Evolutionary conservation across 805 yeast genomes (phyloP).

Genomic region (Candida insectalens): DNA sequence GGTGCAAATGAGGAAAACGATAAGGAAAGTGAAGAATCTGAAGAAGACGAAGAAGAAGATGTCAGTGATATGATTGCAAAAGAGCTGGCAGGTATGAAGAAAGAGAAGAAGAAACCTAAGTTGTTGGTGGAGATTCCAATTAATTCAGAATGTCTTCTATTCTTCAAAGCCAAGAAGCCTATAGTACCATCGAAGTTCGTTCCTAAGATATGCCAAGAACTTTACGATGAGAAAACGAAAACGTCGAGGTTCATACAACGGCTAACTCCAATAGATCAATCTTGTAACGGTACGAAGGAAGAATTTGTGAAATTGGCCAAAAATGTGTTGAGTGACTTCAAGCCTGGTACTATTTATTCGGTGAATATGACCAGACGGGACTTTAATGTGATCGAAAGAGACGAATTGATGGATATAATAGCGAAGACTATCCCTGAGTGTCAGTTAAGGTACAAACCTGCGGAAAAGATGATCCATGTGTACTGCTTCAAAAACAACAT

Average conservation of each 20-base stretch:
- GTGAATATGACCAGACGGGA: slow-evolving; percentile 73
- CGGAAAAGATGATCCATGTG: slow-evolving; percentile 69
- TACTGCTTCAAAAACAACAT: slow-evolving; percentile 85
- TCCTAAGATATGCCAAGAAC: slow-evolving; percentile 50
- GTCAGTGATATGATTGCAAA: slow-evolving; percentile 69
- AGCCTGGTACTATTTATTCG: slow-evolving; percentile 43
- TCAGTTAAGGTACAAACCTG: slow-evolving; percentile 68
- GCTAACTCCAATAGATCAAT: slow-evolving; percentile 67
- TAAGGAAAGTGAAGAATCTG: slow-evolving; percentile 17
- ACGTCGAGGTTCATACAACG: slow-evolving; percentile 69
- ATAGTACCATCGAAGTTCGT: slow-evolving; percentile 71
- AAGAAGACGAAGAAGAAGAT: slow-evolving; percentile 28
- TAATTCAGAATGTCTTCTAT: slow-evolving; percentile 76
- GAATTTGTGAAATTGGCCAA: slow-evolving; percentile 49
- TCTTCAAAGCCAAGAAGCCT: slow-evolving; percentile 73
- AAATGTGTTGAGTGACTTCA: slow-evolving; percentile 8
- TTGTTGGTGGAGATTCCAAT: slow-evolving; percentile 51
- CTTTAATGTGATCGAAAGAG: slow-evolving; percentile 63
- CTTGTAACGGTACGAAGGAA: slow-evolving; percentile 62
- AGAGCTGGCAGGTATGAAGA: slow-evolving; percentile 59
- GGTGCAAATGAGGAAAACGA: slow-evolving; percentile 5
- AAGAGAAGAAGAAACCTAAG: slow-evolving; percentile 26
- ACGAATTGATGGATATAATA: slow-evolving; percentile 60
- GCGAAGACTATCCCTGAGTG: slow-evolving; percentile 38
- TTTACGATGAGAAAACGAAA: slow-evolving; percentile 39